A percentile compares a stretch with the other conserved stretches of the same genome.
phyloP scores from a whole-genome alignment of 2,329 filamentous ascomycete species.

The Penicillium sp. region DNA sequence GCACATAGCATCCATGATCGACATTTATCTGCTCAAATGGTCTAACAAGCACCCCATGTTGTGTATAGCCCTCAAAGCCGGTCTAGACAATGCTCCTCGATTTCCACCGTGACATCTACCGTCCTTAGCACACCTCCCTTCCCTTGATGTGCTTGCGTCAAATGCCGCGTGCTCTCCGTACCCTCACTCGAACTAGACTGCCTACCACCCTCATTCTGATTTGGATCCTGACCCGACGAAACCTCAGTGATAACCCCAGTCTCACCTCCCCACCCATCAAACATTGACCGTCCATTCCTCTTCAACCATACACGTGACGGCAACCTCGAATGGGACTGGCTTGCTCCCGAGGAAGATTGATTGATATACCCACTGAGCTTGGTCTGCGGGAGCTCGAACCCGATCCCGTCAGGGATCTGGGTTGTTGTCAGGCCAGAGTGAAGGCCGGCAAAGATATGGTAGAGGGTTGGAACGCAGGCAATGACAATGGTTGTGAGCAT shows the following conservation, averaged over 20 bases:
- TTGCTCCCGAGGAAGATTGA: background rate
- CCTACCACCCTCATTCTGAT: background rate
- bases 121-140: background rate
- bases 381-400: background rate
- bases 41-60: too few relatives aligned
- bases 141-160: background rate
- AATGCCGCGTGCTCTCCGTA: background rate
- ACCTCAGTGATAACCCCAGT: background rate
- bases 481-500: constrained; percentile 25
- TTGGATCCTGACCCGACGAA: background rate
- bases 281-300: background rate
- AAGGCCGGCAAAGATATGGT: background rate
- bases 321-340: background rate
- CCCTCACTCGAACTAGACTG: background rate
- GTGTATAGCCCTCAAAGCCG: background rate
- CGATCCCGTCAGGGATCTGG: background rate
- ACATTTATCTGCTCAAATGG: too few relatives aligned
- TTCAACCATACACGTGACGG: background rate
- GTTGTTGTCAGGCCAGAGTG: background rate
- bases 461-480: constrained; percentile 21
- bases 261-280: background rate
- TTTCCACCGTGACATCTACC: background rate
- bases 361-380: background rate
- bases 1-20: too few relatives aligned
- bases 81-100: background rate